Conservation (phyloP, 2,329 filamentous ascomycete species). For the Hysterium pulicare region DNA sequence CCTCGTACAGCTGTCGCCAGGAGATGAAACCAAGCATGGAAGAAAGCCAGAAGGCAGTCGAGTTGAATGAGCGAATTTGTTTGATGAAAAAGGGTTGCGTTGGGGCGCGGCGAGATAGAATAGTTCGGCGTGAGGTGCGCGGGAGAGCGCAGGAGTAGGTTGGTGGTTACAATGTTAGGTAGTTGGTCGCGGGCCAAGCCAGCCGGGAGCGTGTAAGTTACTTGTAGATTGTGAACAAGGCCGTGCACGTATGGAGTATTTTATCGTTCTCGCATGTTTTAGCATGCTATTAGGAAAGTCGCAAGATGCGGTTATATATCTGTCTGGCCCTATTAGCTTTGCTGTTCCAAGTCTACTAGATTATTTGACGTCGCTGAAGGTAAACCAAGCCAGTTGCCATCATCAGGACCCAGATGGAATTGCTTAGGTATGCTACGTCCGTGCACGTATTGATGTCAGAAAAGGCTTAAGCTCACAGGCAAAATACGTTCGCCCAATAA, state of each 20-base stretch:
- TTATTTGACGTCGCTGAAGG: too few relatives aligned
- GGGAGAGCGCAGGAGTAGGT: constrained; percentile 17
- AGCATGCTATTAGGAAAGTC: too few relatives aligned
- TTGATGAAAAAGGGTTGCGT: constrained; percentile 32
- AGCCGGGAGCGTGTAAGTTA: neutral
- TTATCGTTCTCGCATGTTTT: neutral
- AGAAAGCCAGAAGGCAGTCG: constrained; percentile 26
- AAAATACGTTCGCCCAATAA: too few relatives aligned
- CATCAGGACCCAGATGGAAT: too few relatives aligned
- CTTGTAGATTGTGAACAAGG: neutral
- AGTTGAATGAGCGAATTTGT: constrained; percentile 25
- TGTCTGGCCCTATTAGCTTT: too few relatives aligned
- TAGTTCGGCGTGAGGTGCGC: constrained; percentile 19
- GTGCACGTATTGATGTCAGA: too few relatives aligned
- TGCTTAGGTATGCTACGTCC: too few relatives aligned
- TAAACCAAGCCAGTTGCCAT: too few relatives aligned
- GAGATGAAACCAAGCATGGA: constrained; percentile 38
- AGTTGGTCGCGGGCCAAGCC: neutral
- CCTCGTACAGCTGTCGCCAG: constrained; percentile 41
- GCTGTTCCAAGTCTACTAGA: too few relatives aligned
- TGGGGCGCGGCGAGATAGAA: constrained; percentile 32
- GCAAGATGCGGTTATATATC: too few relatives aligned
- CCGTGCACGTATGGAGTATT: neutral
- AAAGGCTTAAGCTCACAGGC: too few relatives aligned
- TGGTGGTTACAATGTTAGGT: constrained; percentile 1